phyloP scores from a whole-genome alignment of 192 early-diverging fungal species.

The Martensiomyces pterosporus region DNA sequence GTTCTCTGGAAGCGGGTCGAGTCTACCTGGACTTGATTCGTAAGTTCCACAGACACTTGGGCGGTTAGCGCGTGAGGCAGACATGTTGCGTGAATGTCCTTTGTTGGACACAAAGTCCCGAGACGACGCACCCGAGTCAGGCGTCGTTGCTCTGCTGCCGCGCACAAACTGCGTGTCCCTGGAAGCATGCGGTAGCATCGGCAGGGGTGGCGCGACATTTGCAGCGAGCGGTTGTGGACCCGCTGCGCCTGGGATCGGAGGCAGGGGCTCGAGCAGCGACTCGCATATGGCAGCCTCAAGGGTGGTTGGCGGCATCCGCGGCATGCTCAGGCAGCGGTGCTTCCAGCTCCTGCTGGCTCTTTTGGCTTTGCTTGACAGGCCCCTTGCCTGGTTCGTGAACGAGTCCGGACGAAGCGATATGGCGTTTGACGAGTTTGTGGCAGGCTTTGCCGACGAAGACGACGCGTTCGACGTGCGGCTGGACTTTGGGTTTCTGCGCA shows the following conservation, averaged over 20 bases:
- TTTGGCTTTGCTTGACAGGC: neutral
- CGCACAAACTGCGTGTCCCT: no score
- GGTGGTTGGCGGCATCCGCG: constrained; percentile 30
- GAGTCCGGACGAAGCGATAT: constrained; percentile 32
- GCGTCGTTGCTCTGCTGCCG: no score
- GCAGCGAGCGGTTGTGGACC: no score
- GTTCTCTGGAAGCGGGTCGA: constrained; percentile 27
- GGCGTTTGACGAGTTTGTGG: constrained; percentile 8
- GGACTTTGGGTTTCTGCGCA: constrained; percentile 19
- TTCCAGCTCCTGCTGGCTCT: constrained; percentile 1
- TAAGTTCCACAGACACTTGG: no score
- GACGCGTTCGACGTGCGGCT: constrained; percentile 9
- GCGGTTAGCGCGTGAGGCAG: no score
- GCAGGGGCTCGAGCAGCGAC: constrained; percentile 22
- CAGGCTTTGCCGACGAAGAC: constrained; percentile 1
- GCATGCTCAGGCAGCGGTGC: constrained; percentile 39
- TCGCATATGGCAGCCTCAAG: constrained; percentile 32
- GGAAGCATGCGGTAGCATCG: no score
- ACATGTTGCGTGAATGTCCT: no score
- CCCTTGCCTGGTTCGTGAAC: constrained; percentile 8
- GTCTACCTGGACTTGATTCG: no score
- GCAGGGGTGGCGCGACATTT: no score
- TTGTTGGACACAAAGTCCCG: no score
- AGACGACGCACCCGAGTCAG: no score
- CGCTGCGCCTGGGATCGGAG: no score